phyloP scores from a whole-genome alignment of 129 eudicot species.

The Pittosporum tobira region DNA sequence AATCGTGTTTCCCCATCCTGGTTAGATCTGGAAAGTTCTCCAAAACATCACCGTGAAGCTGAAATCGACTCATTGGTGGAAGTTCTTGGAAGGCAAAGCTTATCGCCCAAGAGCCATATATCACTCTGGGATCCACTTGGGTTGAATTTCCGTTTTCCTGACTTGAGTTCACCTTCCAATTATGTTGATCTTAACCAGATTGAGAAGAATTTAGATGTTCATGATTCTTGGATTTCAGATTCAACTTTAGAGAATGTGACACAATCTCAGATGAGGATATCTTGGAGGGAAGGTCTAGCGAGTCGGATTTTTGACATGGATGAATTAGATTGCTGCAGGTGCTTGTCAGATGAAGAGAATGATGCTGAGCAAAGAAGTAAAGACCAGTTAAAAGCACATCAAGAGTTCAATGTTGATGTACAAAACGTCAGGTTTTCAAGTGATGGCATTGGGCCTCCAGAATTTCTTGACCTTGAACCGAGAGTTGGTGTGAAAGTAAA shows the following conservation, averaged over 20 bases:
- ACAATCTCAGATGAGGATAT: slow-evolving; percentile 52
- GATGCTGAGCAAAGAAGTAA: slow-evolving; percentile 21
- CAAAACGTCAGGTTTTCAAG: slow-evolving; percentile 5
- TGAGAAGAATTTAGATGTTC: slow-evolving; percentile 24
- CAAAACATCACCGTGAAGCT: slow-evolving; percentile 17
- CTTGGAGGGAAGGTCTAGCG: slow-evolving; percentile 67
- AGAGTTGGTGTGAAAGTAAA: slow-evolving; percentile 17
- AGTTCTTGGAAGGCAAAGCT: slow-evolving; percentile 26
- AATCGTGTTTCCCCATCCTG: slow-evolving; percentile 17
- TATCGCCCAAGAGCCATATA: slow-evolving; percentile 30
- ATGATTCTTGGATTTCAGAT: slow-evolving; percentile 37
- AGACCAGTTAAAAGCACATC: slow-evolving; percentile 9
- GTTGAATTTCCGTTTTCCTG: slow-evolving; percentile 25
- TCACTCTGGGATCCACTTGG: slow-evolving; percentile 41
- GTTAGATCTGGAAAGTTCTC: slow-evolving; percentile 20
- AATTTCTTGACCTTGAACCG: slow-evolving; percentile 28
- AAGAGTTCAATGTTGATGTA: not conserved
- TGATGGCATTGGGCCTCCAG: slow-evolving; percentile 22
- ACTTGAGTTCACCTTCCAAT: slow-evolving; percentile 23
- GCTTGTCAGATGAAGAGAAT: slow-evolving; percentile 69
- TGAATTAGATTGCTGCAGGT: slow-evolving; percentile 75
- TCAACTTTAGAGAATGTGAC: slow-evolving; percentile 36
- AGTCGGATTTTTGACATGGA: slow-evolving; percentile 47
- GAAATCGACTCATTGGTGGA: slow-evolving; percentile 37
- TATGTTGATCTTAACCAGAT: slow-evolving; percentile 12